A percentile compares a stretch with the other conserved stretches of the same genome.
Conservation (phyloP, 257 asterid genomes). For the Echium plantagineum region DNA sequence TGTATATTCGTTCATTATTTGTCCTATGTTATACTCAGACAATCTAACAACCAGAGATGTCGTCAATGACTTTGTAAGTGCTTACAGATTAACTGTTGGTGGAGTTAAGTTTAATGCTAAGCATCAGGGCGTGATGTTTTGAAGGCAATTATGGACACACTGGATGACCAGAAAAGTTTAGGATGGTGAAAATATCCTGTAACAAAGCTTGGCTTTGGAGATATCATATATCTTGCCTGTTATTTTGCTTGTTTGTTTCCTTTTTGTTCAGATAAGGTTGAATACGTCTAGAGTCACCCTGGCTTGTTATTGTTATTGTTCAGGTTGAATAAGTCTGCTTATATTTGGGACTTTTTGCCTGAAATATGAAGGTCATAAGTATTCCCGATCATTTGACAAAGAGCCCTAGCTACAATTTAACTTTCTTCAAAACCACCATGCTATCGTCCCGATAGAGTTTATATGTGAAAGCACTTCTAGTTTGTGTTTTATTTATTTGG, state of each 20-base stretch:
- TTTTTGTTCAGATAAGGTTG: background rate
- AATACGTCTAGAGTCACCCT: too few relatives aligned
- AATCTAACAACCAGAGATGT: too few relatives aligned
- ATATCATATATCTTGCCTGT: too few relatives aligned
- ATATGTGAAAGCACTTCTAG: too few relatives aligned
- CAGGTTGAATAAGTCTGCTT: background rate
- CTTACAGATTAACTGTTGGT: background rate
- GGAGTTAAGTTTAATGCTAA: background rate
- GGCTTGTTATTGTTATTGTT: too few relatives aligned
- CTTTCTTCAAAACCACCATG: background rate
- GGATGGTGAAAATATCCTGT: background rate
- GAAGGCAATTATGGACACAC: background rate
- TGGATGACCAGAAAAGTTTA: background rate
- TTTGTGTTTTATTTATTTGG: too few relatives aligned
- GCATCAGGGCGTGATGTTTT: background rate
- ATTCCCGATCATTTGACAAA: background rate
- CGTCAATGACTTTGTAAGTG: background rate
- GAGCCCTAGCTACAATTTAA: background rate
- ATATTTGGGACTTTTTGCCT: background rate
- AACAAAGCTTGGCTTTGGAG: background rate
- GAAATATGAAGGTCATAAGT: background rate
- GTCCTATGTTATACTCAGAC: background rate
- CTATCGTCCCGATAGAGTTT: background rate
- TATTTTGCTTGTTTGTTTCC: too few relatives aligned
- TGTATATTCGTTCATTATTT: too few relatives aligned